Base-by-base conservation (phyloP, 2,329 filamentous ascomycete species). In the Clarireedia paspali region DNA sequence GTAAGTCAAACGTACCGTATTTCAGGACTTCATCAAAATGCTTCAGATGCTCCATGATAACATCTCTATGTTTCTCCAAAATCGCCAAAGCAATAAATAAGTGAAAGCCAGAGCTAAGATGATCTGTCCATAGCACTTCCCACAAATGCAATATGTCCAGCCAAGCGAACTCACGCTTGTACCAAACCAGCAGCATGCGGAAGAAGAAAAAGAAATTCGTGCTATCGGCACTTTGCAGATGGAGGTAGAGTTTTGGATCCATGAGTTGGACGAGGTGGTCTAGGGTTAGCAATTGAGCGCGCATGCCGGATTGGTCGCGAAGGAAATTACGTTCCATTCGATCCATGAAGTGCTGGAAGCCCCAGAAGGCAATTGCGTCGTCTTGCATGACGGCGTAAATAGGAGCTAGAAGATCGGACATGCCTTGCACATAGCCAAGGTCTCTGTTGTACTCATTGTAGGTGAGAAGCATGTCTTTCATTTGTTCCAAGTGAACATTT, bases 151-250 rank as follows among this genome's bases (percentile, higher is more conserved):
- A 75, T 10, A 96, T 83, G 67, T 97, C 91, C 48, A 80, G 71
- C 89, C 92, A 99, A 63, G 84, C 81, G 66, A 99, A 99, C 72
- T 99, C 94, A 48, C 94, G 87, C 76, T 99, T 99, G 72, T 94
- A 99, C 94, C 94, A 99, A 9, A 99, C 94, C 1, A 99, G 78
- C 36, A 99, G 78, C 94, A 97, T 97, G 58, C 94, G 88, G 82
- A 97, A 99, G 77, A 99, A 97, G 77, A 99, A 99, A 74, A 99
- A 99, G 73, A 99, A 99, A 71, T 99, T 99, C 24, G 94, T 99
- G 67, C 88, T 95, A 66, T 99, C 95, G 20, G 91, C 89, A 15
- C 82, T 85, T 70, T 95, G 84, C 0, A 99, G 81, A 66, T 99
- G 94, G 2, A 88, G 78, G 72, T 96, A 97, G 6, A 99, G 83